Evolutionary conservation across 495 filamentous ascomycete genomes (phyloP).

Genomic region (Hypoxylon trugodes): DNA sequence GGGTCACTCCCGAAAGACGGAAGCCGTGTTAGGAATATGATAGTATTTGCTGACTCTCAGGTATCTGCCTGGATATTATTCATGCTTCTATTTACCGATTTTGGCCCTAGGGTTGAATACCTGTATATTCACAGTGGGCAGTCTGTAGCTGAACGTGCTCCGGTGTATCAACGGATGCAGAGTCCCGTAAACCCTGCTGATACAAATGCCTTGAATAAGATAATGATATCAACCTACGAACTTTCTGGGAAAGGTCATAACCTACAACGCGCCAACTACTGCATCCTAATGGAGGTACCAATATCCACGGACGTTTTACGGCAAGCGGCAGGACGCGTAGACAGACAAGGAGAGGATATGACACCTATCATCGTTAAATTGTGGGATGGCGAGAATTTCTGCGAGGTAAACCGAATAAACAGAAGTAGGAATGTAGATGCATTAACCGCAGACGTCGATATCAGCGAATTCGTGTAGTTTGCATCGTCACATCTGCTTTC

Average conservation of each 20-base stretch:
- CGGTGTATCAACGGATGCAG: neutral
- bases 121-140: slow-evolving; percentile 4
- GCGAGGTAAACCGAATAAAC: slow-evolving; percentile 4
- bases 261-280: slow-evolving; percentile 19
- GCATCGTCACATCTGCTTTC: no score
- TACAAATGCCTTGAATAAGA: neutral
- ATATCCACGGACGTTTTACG: neutral
- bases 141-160: neutral
- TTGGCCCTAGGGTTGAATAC: neutral
- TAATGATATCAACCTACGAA: neutral
- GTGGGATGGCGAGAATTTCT: neutral
- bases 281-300: slow-evolving; percentile 5
- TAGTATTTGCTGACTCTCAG: neutral
- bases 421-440: no score
- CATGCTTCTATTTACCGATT: slow-evolving; percentile 3
- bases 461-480: no score
- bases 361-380: slow-evolving; percentile 3
- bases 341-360: neutral
- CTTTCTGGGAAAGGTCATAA: slow-evolving; percentile 1
- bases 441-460: no score
- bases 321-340: slow-evolving; percentile 14
- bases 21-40: neutral
- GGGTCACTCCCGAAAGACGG: neutral
- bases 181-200: neutral
- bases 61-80: neutral